Conservation (phyloP, 2,329 filamentous ascomycete genomes). For the Amylocarpus encephaloides region DNA sequence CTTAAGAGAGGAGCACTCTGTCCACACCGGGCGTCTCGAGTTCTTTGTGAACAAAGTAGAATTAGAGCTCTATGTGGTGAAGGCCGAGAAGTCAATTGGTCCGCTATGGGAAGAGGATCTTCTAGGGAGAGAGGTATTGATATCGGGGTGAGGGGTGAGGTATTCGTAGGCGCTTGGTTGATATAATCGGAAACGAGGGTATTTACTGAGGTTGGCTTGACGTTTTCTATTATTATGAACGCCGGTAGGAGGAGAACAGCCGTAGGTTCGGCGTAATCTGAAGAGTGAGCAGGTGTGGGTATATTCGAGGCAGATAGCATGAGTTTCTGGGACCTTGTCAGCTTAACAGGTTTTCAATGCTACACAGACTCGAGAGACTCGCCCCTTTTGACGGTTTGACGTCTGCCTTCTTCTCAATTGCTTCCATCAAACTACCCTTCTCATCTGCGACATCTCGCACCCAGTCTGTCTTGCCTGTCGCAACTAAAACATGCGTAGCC, state of each 20-base stretch:
- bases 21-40: conserved; percentile 90
- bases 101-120: conserved; percentile 28
- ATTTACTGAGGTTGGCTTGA: conserved; percentile 68
- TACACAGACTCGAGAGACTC: conserved; percentile 30
- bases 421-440: conserved; percentile 77
- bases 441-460: conserved; percentile 83
- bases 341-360: conserved; percentile 15
- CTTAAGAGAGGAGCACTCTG: conserved; percentile 87
- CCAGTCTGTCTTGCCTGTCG: conserved; percentile 96
- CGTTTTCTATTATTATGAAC: conserved; percentile 76
- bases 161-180: conserved; percentile 67
- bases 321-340: conserved; percentile 51
- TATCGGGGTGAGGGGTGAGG: conserved; percentile 59
- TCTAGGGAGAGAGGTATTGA: conserved; percentile 31
- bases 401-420: conserved; percentile 50
- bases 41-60: conserved; percentile 88
- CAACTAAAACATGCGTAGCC: conserved; percentile 84
- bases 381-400: conserved; percentile 63
- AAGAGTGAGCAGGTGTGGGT: conserved; percentile 63
- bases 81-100: conserved; percentile 49
- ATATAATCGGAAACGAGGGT: conserved; percentile 66
- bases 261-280: conserved; percentile 62
- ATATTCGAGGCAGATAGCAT: conserved; percentile 94
- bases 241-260: conserved; percentile 78
- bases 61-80: conserved; percentile 83